A percentile compares a stretch with the other conserved stretches of the same genome.
phyloP scores from a whole-genome alignment of 2,329 filamentous ascomycete genomes.

The Aureobasidium lini region DNA sequence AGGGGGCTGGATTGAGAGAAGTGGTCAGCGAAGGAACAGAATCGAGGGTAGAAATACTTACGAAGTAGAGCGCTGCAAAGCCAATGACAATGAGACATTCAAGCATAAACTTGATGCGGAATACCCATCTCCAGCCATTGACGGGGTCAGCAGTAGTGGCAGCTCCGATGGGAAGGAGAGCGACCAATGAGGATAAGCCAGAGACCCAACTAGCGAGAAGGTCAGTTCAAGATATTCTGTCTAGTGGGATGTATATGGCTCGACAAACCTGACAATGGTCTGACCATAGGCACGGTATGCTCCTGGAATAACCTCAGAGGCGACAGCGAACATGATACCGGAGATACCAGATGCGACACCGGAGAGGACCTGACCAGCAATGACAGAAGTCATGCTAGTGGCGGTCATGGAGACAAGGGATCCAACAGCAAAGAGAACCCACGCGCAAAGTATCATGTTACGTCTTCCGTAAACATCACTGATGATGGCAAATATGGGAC shows the following conservation, averaged over 20 bases:
- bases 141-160: background rate
- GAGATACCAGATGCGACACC: constrained; percentile 8
- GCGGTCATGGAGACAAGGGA: constrained; percentile 7
- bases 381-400: background rate
- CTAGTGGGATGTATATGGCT: background rate
- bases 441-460: background rate
- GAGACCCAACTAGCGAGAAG: background rate
- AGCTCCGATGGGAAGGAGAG: background rate
- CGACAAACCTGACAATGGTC: background rate
- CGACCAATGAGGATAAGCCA: background rate
- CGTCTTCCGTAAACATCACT: background rate
- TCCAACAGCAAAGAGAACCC: background rate
- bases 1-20: background rate
- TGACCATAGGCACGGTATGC: constrained; percentile 7
- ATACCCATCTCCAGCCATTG: constrained; percentile 8
- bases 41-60: background rate
- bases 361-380: constrained; percentile 4
- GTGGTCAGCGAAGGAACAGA: background rate
- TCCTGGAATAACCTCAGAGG: constrained; percentile 1
- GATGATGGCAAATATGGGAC: constrained; percentile 8
- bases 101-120: constrained; percentile 7
- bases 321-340: constrained; percentile 8
- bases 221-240: background rate
- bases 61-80: constrained; percentile 6
- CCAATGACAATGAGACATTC: constrained; percentile 2